A percentile compares a stretch with the other conserved stretches of the same genome.
phyloP scores from a whole-genome alignment of 768 basidiomycete species.

The Cystoderma amianthinum region DNA sequence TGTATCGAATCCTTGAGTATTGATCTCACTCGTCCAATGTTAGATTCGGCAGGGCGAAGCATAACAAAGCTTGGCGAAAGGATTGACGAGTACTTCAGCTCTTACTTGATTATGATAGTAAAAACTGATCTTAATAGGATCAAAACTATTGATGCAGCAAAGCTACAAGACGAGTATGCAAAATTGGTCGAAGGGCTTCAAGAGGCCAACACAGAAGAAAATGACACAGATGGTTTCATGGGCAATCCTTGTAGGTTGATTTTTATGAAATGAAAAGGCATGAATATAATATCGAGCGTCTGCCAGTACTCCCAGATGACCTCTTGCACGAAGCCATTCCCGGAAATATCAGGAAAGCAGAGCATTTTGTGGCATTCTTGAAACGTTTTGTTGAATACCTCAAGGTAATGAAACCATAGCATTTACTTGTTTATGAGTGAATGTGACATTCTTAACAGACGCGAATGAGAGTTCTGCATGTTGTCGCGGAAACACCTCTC shows the following conservation, averaged over 20 bases:
- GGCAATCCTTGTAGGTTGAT: constrained; percentile 71
- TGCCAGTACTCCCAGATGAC: constrained; percentile 84
- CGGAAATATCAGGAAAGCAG: constrained; percentile 97
- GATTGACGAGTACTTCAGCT: constrained; percentile 72
- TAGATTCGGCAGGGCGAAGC: constrained; percentile 89
- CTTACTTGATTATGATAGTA: not conserved
- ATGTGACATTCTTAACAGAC: too few relatives aligned
- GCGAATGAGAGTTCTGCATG: constrained; percentile 97
- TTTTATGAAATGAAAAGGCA: not conserved
- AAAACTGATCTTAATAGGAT: constrained; percentile 48
- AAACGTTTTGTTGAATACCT: constrained; percentile 98
- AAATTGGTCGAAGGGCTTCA: constrained; percentile 92
- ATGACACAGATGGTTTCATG: constrained; percentile 79
- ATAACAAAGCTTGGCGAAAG: constrained; percentile 81
- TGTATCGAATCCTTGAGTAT: constrained; percentile 98
- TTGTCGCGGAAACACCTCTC: constrained; percentile 95
- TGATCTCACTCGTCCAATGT: constrained; percentile 94
- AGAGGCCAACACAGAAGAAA: constrained; percentile 56
- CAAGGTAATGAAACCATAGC: constrained; percentile 48
- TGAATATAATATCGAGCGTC: constrained; percentile 3
- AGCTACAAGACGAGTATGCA: constrained; percentile 94
- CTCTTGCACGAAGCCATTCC: constrained; percentile 93
- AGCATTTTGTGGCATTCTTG: constrained; percentile 97
- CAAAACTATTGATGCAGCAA: constrained; percentile 87
- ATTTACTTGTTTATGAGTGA: constrained; percentile 1